A percentile compares a stretch with the other conserved stretches of the same genome.
These are phyloP conservation scores for Pseudogymnoascus sp. DNA, from an alignment of 2,329 filamentous ascomycete species.

Conservation along the genomic window DNA sequence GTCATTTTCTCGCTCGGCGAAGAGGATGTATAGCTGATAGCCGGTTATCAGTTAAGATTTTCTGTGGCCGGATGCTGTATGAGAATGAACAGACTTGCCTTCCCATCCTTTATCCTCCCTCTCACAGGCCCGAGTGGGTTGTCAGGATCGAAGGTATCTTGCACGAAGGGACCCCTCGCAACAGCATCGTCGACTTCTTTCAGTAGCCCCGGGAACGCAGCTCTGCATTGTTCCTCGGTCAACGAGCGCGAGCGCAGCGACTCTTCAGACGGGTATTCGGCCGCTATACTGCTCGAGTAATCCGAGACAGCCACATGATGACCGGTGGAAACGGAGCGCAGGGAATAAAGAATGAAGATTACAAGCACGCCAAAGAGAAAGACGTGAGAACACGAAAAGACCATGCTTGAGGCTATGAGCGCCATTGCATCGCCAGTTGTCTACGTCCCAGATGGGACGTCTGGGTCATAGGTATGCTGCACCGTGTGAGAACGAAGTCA, in stretches of 20 bases:
- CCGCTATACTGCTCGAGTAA: neutral
- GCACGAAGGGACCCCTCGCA: conserved; percentile 36
- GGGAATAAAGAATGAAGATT: neutral
- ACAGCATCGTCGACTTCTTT: conserved; percentile 39
- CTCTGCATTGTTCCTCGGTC: conserved; percentile 35
- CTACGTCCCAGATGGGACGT: neutral
- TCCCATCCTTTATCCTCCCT: conserved; percentile 35
- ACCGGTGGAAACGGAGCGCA: neutral
- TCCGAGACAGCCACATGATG: neutral
- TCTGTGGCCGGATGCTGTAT: neutral
- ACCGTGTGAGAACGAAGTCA: neutral
- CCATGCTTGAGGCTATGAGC: neutral
- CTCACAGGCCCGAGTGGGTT: conserved; percentile 34
- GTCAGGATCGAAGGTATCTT: conserved; percentile 29
- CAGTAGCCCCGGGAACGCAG: conserved; percentile 39
- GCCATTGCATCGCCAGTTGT: neutral
- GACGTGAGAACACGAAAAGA: neutral
- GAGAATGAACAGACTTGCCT: conserved; percentile 23
- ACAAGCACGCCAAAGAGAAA: neutral
- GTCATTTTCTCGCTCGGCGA: conserved; percentile 29
- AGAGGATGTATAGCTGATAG: conserved; percentile 37
- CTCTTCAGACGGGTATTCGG: neutral
- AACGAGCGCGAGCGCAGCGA: conserved; percentile 20
- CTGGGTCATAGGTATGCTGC: neutral
- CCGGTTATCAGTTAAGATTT: neutral